A percentile compares a stretch with the other conserved stretches of the same genome.
These are phyloP conservation scores for Amaranthus palmeri DNA, from an alignment of 148 eudicot species.

Conservation along the genomic window DNA sequence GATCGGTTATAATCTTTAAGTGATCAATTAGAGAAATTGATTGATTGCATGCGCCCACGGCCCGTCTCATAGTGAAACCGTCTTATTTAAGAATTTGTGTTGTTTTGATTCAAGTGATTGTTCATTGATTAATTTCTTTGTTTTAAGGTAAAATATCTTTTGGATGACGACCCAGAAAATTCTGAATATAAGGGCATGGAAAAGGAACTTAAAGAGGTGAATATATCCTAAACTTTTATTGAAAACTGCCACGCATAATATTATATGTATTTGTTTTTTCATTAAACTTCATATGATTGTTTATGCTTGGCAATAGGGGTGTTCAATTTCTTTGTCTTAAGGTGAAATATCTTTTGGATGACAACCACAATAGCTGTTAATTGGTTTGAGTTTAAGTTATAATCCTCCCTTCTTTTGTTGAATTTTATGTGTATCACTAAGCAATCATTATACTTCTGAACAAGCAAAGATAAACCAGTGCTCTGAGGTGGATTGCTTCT, in stretches of 20 bases:
- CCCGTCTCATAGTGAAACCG: no score
- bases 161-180: conserved; percentile 81
- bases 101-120: no score
- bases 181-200: conserved; percentile 86
- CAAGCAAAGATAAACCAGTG: conserved; percentile 35
- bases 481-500: conserved; percentile 28
- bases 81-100: no score
- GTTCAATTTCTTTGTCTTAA: conserved; percentile 19
- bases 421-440: conserved; percentile 15
- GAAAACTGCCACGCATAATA: background rate
- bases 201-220: conserved; percentile 94
- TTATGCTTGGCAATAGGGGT: background rate
- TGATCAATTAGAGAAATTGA: no score
- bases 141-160: conserved; percentile 63
- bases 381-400: conserved; percentile 15
- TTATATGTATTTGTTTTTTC: background rate
- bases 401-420: conserved; percentile 10
- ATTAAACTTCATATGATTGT: background rate
- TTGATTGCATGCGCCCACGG: no score
- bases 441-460: conserved; percentile 24
- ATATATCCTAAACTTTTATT: conserved; percentile 19
- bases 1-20: no score
- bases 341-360: conserved; percentile 71
- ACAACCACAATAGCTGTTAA: conserved; percentile 35
- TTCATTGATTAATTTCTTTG: background rate